phyloP scores from a whole-genome alignment of 805 yeast genomes.

The Wilhelminamyces savonicus region DNA sequence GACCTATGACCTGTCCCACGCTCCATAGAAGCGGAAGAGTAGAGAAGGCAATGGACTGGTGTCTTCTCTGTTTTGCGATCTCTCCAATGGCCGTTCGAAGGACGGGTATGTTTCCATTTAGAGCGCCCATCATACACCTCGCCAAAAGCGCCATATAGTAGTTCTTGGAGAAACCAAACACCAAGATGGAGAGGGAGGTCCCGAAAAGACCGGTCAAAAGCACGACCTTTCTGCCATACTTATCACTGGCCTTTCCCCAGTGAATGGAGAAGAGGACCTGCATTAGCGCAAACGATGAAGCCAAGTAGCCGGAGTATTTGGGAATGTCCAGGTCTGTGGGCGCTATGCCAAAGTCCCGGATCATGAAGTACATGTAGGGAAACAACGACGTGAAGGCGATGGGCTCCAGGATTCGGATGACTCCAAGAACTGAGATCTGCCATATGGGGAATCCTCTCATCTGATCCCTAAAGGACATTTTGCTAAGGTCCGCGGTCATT shows the following conservation, averaged over 20 bases:
- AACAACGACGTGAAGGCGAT: slow-evolving; percentile 58
- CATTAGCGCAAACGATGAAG: slow-evolving; percentile 54
- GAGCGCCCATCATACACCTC: slow-evolving; percentile 47
- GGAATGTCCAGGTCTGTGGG: slow-evolving; percentile 48
- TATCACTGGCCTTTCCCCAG: slow-evolving; percentile 56
- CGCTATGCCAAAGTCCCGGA: slow-evolving; percentile 45
- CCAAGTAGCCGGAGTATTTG: slow-evolving; percentile 54
- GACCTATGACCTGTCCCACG: slow-evolving; percentile 56
- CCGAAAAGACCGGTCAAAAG: slow-evolving; percentile 48
- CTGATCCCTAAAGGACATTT: slow-evolving; percentile 38
- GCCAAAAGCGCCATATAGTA: slow-evolving; percentile 49
- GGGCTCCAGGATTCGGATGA: slow-evolving; percentile 55
- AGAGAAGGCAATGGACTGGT: slow-evolving; percentile 59
- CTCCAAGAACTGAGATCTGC: slow-evolving; percentile 34
- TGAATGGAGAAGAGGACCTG: slow-evolving; percentile 53
- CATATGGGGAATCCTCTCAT: slow-evolving; percentile 51
- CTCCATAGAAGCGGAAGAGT: slow-evolving; percentile 59
- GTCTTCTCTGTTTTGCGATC: slow-evolving; percentile 46
- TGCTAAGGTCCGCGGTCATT: too few relatives aligned
- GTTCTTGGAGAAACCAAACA: slow-evolving; percentile 49
- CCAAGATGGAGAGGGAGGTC: slow-evolving; percentile 39
- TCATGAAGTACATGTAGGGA: slow-evolving; percentile 62
- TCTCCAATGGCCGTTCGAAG: slow-evolving; percentile 59
- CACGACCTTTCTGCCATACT: slow-evolving; percentile 51
- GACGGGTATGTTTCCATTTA: slow-evolving; percentile 65